Evolutionary conservation across 202 grass and related monocot genomes (phyloP).

Genomic region (Setaria italica): DNA sequence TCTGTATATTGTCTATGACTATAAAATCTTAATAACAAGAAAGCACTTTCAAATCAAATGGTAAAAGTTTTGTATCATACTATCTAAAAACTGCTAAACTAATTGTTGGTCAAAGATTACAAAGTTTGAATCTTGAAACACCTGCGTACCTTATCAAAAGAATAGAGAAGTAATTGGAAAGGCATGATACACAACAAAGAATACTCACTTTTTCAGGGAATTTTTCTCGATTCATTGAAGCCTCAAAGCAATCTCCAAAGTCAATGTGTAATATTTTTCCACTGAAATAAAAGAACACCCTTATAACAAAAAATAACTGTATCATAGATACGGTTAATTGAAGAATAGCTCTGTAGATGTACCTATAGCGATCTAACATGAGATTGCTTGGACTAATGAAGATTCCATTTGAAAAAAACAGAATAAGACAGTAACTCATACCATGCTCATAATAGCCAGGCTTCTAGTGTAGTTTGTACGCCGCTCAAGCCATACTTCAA

Average conservation of each 20-base stretch:
- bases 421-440: conserved; percentile 49
- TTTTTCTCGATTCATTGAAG: conserved; percentile 97
- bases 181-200: conserved; percentile 32
- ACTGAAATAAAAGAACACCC: conserved; percentile 53
- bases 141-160: neutral
- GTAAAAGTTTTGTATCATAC: neutral
- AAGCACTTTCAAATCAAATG: neutral
- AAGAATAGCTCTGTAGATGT: conserved; percentile 24
- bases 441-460: conserved; percentile 99
- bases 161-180: neutral
- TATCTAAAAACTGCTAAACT: neutral
- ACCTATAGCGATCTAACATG: conserved; percentile 95
- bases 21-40: neutral
- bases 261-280: conserved; percentile 99
- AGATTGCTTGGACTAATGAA: conserved; percentile 79
- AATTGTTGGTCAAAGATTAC: neutral
- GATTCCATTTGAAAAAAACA: conserved; percentile 25
- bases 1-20: neutral
- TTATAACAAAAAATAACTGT: conserved; percentile 39
- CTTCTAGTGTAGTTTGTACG: conserved; percentile 98
- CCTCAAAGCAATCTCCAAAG: conserved; percentile 98
- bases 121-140: neutral
- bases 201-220: conserved; percentile 94
- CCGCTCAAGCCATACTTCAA: conserved; percentile 96
- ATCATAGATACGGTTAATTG: neutral